A percentile compares a stretch with the other conserved stretches of the same genome.
These are phyloP conservation scores for Termitomyces sp. DNA, from an alignment of 768 basidiomycete genomes.

Conservation along the genomic window DNA sequence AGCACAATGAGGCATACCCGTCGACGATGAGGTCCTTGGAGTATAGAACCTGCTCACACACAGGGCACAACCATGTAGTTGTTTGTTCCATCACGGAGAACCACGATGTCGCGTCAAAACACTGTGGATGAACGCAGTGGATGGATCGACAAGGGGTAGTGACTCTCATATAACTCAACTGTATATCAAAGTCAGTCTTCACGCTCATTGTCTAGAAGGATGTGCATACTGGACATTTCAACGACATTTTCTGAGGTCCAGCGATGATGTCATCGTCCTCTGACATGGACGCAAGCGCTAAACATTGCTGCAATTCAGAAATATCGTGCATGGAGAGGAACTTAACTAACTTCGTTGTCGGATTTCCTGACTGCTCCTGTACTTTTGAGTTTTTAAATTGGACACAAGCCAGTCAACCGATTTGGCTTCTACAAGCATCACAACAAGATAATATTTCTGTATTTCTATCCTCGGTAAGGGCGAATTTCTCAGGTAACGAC, in stretches of 20 bases:
- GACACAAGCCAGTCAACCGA: constrained; percentile 68
- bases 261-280: constrained; percentile 93
- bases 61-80: constrained; percentile 93
- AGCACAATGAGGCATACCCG: constrained; percentile 50
- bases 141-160: constrained; percentile 80
- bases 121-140: constrained; percentile 87
- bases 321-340: not conserved
- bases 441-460: constrained; percentile 84
- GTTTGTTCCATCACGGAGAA: constrained; percentile 94
- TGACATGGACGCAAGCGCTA: constrained; percentile 55
- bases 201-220: not conserved
- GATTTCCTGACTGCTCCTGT: constrained; percentile 59
- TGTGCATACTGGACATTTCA: constrained; percentile 86
- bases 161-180: constrained; percentile 88
- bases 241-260: constrained; percentile 83
- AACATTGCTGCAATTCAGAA: not conserved
- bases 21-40: constrained; percentile 86
- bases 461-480: not conserved
- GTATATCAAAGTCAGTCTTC: constrained; percentile 15
- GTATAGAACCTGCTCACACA: constrained; percentile 79
- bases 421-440: constrained; percentile 80
- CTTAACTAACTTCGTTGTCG: constrained; percentile 56
- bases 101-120: constrained; percentile 95
- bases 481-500: not conserved
- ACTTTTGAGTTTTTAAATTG: constrained; percentile 64